These are phyloP conservation scores for Aspergillus neoniger DNA, from an alignment of 2,329 filamentous ascomycete genomes.

Conservation along the genomic window DNA sequence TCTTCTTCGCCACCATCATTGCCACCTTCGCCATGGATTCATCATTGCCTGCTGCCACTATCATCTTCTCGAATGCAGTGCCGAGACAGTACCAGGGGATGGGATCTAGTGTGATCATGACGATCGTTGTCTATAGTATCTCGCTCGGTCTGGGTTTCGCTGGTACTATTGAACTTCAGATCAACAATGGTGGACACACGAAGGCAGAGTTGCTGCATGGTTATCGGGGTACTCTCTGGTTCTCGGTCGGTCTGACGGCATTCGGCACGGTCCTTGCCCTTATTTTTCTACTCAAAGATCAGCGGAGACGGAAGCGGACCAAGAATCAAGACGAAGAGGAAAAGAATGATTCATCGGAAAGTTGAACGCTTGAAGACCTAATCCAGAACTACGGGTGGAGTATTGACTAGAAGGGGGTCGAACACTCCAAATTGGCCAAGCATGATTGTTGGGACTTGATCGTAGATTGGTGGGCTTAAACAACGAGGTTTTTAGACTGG, in stretches of 20 bases:
- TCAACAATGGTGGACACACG: conserved; percentile 38
- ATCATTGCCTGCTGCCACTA: conserved; percentile 63
- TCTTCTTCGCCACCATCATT: conserved; percentile 20
- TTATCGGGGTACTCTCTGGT: conserved; percentile 45
- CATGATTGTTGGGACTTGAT: too few relatives aligned
- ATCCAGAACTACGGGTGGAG: too few relatives aligned
- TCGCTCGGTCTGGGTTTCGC: conserved; percentile 67
- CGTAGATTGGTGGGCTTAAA: too few relatives aligned
- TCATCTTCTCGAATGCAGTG: conserved; percentile 61
- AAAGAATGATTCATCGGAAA: too few relatives aligned
- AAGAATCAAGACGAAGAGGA: too few relatives aligned
- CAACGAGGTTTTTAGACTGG: too few relatives aligned
- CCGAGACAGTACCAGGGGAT: conserved; percentile 53
- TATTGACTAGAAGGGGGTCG: too few relatives aligned
- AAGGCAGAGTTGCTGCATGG: conserved; percentile 35
- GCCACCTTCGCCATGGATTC: conserved; percentile 56
- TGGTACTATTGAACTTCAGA: conserved; percentile 61
- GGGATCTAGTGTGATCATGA: conserved; percentile 61
- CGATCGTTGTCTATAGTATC: conserved; percentile 69
- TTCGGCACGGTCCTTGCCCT: background rate
- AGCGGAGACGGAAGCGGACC: too few relatives aligned
- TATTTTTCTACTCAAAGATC: too few relatives aligned
- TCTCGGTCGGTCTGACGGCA: conserved; percentile 39
- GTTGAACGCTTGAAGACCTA: too few relatives aligned
- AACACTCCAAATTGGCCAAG: too few relatives aligned